phyloP scores from a whole-genome alignment of 805 yeast species.

The Zygotorulaspora sp. region DNA sequence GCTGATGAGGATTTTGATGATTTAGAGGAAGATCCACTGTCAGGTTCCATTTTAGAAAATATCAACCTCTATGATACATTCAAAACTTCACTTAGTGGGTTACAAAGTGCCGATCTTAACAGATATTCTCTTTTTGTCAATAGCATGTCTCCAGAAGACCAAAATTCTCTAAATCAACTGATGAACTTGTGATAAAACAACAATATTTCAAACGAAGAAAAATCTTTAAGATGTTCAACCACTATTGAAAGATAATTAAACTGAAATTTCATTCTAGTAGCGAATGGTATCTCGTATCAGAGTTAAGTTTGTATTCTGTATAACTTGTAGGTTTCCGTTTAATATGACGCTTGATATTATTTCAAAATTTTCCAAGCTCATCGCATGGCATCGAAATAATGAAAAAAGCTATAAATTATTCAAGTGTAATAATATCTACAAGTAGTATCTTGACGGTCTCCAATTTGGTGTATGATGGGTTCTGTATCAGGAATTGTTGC shows the following conservation, averaged over 20 bases:
- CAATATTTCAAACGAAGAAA: too few relatives aligned
- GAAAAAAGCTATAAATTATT: neutral
- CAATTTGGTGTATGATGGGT: conserved; percentile 18
- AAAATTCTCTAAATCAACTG: conserved; percentile 14
- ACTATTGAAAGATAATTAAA: too few relatives aligned
- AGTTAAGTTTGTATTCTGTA: neutral
- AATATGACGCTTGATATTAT: conserved; percentile 4
- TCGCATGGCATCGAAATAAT: conserved; percentile 17
- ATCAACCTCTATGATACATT: conserved; percentile 68
- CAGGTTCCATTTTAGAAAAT: conserved; percentile 73
- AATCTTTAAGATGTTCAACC: too few relatives aligned
- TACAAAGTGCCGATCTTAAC: conserved; percentile 46
- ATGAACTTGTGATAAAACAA: conserved; percentile 5
- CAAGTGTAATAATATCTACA: too few relatives aligned
- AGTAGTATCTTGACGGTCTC: too few relatives aligned
- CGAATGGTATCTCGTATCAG: too few relatives aligned
- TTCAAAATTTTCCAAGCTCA: conserved; percentile 18
- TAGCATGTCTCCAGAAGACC: conserved; percentile 36
- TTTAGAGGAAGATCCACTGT: conserved; percentile 74
- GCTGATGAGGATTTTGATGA: conserved; percentile 62
- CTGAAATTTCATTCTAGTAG: too few relatives aligned
- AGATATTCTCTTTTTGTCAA: conserved; percentile 49
- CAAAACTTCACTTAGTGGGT: conserved; percentile 46
- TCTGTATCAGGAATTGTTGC: conserved; percentile 21
- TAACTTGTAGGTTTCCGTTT: conserved; percentile 2